Evolutionary conservation across 2,329 filamentous ascomycete genomes (phyloP), one percentile per base, ranked within the genome.

Genomic region (Alternaria ethzedia): DNA sequence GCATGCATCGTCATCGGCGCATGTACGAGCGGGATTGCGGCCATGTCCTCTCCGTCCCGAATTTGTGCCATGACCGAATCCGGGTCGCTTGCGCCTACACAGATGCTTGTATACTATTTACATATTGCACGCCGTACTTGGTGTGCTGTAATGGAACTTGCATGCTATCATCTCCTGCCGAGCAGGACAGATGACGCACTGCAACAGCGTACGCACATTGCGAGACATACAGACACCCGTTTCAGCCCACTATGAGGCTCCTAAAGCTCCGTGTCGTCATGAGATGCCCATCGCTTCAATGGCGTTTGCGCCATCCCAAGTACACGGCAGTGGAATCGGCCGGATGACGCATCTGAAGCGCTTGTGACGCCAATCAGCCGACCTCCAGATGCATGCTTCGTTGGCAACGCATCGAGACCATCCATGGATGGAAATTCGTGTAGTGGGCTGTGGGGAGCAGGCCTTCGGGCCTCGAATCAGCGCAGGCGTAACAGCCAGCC

Each of bases 381-480:
- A 41, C 36, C 32, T 36, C 32, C 36, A 41, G 36, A 70, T 73
- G 76, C 76, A 78, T 72, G 76, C 75, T 78, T 70, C 63, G 77
- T 72, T 78, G 76, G 76, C 77, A 77, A 68, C 74, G 76, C 75
- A 75, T 70, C 71, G 63, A 62, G 62, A 63, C 59, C 58, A 45
- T 36, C 32, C 32, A 36, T 36, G 32, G 32, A 36, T 21, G 59
- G 59, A 44, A 36, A 46, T 61, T 61, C 58, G 44, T 54, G 52
- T 60, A 49, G 57, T 62, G 50, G 61, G 58, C 64, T 69, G 71
- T 71, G 72, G 74, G 68, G 71, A 67, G 61, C 5, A 30, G 52
- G 63, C 66, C 64, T 66, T 66, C 59, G 60, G 58, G 58, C 64
- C 66, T 73, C 75, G 68, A 75, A 77, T 78, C 71, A 75, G 45